Percentiles rank a stretch among this genome's conserved stretches.
Evolutionary conservation across 306 rosid genomes (phyloP).

Genomic region (Acacia acuminata): DNA sequence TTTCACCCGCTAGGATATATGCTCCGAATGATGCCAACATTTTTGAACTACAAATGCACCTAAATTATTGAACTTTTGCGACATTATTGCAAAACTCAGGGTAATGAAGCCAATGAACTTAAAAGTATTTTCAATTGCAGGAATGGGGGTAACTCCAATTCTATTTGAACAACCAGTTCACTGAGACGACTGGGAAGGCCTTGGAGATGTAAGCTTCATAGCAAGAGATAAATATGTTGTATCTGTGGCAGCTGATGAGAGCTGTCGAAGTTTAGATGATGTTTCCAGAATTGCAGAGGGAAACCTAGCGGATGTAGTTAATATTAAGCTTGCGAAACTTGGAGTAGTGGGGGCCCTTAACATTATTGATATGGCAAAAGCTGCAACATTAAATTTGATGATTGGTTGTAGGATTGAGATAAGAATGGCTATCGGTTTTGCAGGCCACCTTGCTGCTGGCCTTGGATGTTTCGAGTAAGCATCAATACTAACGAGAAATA

Average conservation of each 20-base stretch:
- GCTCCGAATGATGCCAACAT: conserved; percentile 23
- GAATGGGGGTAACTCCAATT: conserved; percentile 77
- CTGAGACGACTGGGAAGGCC: conserved; percentile 98
- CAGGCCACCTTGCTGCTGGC: conserved; percentile 75
- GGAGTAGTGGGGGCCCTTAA: conserved; percentile 85
- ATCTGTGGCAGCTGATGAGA: conserved; percentile 95
- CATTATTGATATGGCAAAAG: conserved; percentile 43
- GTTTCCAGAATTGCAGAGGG: conserved; percentile 70
- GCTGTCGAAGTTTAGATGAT: conserved; percentile 71
- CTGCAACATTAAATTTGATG: conserved; percentile 54
- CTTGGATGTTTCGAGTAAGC: conserved; percentile 19
- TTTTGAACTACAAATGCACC: conserved; percentile 14
- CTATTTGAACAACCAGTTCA: conserved; percentile 94
- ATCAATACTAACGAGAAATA: neutral
- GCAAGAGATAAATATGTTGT: conserved; percentile 76
- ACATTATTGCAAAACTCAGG: conserved; percentile 5
- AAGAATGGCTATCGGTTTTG: conserved; percentile 70
- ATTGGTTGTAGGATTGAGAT: conserved; percentile 80
- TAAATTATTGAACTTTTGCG: neutral
- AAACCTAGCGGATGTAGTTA: conserved; percentile 73
- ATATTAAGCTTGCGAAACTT: conserved; percentile 86
- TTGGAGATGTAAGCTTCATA: conserved; percentile 60
- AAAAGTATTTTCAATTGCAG: conserved; percentile 47
- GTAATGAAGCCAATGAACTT: conserved; percentile 21
- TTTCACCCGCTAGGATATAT: conserved; percentile 7